phyloP scores from a whole-genome alignment of 352 stramenopile genomes.

The Globisporangium megalacanthum region DNA sequence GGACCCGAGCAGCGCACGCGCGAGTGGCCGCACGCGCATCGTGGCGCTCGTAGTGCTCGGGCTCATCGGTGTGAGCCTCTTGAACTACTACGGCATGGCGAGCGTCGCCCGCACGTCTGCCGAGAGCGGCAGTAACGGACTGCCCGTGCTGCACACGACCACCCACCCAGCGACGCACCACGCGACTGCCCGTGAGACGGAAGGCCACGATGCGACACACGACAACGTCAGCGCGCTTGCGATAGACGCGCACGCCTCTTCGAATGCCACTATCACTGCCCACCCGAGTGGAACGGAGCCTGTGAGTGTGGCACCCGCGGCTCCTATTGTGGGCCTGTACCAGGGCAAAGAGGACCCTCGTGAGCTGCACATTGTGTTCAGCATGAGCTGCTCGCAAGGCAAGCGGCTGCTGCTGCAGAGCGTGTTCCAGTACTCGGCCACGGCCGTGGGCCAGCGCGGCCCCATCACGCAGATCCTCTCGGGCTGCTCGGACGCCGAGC shows the following conservation, averaged over 20 bases:
- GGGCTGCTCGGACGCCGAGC: constrained; percentile 29
- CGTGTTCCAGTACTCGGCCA: constrained; percentile 41
- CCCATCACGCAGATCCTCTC: constrained; percentile 52
- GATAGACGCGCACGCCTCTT: neutral
- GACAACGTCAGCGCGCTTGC: neutral
- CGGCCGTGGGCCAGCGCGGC: constrained; percentile 27
- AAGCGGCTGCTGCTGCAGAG: constrained; percentile 33
- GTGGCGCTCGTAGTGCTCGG: constrained; percentile 17
- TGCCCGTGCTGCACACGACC: constrained; percentile 20
- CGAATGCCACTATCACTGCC: neutral
- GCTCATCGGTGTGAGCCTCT: constrained; percentile 17
- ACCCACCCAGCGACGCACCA: neutral
- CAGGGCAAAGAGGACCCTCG: constrained; percentile 23
- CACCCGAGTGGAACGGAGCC: neutral
- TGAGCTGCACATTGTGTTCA: constrained; percentile 53
- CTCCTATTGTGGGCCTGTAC: neutral
- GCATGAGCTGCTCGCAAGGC: constrained; percentile 38
- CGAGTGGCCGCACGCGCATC: constrained; percentile 7
- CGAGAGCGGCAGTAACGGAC: constrained; percentile 1
- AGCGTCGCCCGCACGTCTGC: constrained; percentile 6
- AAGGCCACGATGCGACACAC: neutral
- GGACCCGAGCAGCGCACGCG: constrained; percentile 5
- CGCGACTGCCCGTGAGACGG: neutral
- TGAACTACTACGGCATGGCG: constrained; percentile 33
- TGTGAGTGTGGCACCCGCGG: neutral